Base-by-base conservation (phyloP, 768 basidiomycete genomes). In the Phylloporus arenicola region DNA sequence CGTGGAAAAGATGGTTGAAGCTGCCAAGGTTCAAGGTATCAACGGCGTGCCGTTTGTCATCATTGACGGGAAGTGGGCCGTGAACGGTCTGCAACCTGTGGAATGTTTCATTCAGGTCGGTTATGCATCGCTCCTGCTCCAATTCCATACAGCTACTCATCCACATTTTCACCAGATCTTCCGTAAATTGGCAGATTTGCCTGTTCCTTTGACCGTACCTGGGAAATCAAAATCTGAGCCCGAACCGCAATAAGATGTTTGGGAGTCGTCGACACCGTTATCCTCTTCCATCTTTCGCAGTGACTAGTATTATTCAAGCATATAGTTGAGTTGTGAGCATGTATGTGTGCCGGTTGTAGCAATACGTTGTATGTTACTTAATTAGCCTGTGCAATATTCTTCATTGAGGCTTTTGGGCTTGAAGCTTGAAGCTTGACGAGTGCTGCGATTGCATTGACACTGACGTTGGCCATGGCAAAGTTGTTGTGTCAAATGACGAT, bases 31-130 rank as follows among this genome's bases (percentile, higher is more conserved):
- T n/a, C 61, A 68, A 3, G 75, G 76, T 24, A 72, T 80, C 49
- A 68, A 61, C 11, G 78, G 79, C 27, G 77, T 79, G 0, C 79
- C 79, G 14, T 79, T 76, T 57, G 68, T 75, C 46, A 73, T 79
- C 24, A 69, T 77, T 47, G 67, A 76, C 33, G 64, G 68, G 27
- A 72, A 71, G 48, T 77, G 71, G 68, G 76, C 72, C 3, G 58
- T 77, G 46, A 71, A 68, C 14, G 75, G 75, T 37, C 68, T 72
- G 25, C 76, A 77, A 47, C 61, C 68, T 2, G 56, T 64, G 27
- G 75, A 75, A 20, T 69, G 64, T 24, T 77, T 71, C 54, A 55
- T 65, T 19, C 64, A 68, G 57, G 73, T 70, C n/a, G 43, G 17
- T 24, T 24, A 1, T 41, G 30, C 30, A 6, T 14, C 17, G 1